Evolutionary conservation across 2,329 filamentous ascomycete species (phyloP), one percentile per base, ranked within the genome.

Genomic region (Cercospora sp.): DNA sequence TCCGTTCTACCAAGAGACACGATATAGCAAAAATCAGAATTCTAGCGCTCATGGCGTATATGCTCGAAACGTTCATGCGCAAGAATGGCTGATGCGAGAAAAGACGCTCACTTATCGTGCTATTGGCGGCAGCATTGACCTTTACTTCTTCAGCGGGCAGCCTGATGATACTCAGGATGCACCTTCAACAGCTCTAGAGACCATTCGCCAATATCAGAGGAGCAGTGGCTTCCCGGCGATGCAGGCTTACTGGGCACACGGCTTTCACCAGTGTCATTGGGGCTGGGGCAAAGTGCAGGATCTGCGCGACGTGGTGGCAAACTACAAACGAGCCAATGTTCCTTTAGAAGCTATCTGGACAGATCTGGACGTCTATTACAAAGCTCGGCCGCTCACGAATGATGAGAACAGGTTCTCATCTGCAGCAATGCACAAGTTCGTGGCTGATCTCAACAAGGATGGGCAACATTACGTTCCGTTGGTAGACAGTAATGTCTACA

Each of bases 171-270:
- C 12, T 36, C 5, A 5, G 9, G 60, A 53, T 13, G 18, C 12
- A 9, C 13, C 28, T n/a, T 36, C 61, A n/a, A 66, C 86, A 65
- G 68, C 68, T 36, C 60, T 70, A 6, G 0, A 68, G 16, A 30
- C 51, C 5, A 61, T 70, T 42, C 59, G 68, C 3, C 70, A 72
- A 30, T 72, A 65, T 28, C 66, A 68, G 70, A 81, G 65, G 88
- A 85, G 63, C 2, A 82, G 89, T 61, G 91, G 92, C 0, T 81
- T 91, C 5, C 91, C 92, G 0, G 88, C 88, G 0, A 89, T 94
- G 87, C 90, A 93, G 75, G 89, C 91, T 72, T 94, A 94, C 80
- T 94, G 88, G 84, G 88, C 89, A 0, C 87, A 95, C 68, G 92
- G 92, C 0, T 94, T 86, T 76, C 92, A 95, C 72, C 92, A 96